Percentiles rank a stretch among this genome's conserved stretches.
Conservation (phyloP, 805 yeast species). For the Teunomyces cretensis region DNA sequence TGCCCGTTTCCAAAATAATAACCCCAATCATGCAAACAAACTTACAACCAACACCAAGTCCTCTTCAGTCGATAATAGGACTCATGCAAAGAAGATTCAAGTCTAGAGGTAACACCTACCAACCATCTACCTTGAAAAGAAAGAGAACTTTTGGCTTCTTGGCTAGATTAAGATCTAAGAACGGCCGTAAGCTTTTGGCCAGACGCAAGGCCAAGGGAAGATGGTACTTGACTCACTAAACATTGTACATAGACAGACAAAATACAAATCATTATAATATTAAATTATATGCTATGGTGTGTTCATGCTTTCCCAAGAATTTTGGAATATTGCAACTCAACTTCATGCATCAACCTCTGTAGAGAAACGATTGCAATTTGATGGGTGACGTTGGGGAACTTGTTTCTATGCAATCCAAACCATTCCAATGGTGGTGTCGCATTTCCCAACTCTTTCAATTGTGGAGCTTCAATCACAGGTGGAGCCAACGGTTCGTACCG, state of each 20-base stretch:
- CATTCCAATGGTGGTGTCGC: slow-evolving; percentile 98
- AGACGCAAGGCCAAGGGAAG: slow-evolving; percentile 87
- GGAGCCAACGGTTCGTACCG: slow-evolving; percentile 64
- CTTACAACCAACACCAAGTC: slow-evolving; percentile 13
- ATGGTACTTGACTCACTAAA: slow-evolving; percentile 84
- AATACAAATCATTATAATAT: background rate
- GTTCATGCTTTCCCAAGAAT: slow-evolving; percentile 43
- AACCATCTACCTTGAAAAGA: slow-evolving; percentile 87
- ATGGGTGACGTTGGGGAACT: slow-evolving; percentile 85
- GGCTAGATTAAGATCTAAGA: slow-evolving; percentile 71
- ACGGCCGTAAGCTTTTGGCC: slow-evolving; percentile 75
- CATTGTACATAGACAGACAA: slow-evolving; percentile 3
- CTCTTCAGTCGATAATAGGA: slow-evolving; percentile 24
- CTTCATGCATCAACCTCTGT: slow-evolving; percentile 71
- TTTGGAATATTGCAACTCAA: slow-evolving; percentile 54
- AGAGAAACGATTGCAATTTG: slow-evolving; percentile 71
- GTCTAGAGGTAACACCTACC: slow-evolving; percentile 91
- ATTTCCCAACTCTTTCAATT: slow-evolving; percentile 84
- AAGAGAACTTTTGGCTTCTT: slow-evolving; percentile 89
- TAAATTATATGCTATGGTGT: background rate
- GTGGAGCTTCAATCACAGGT: slow-evolving; percentile 87
- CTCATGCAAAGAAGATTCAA: slow-evolving; percentile 68
- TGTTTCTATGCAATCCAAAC: slow-evolving; percentile 90
- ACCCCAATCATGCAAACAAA: background rate
- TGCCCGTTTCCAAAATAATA: background rate